phyloP scores from a whole-genome alignment of 2,329 filamentous ascomycete genomes.

The Stachybotrys elegans region DNA sequence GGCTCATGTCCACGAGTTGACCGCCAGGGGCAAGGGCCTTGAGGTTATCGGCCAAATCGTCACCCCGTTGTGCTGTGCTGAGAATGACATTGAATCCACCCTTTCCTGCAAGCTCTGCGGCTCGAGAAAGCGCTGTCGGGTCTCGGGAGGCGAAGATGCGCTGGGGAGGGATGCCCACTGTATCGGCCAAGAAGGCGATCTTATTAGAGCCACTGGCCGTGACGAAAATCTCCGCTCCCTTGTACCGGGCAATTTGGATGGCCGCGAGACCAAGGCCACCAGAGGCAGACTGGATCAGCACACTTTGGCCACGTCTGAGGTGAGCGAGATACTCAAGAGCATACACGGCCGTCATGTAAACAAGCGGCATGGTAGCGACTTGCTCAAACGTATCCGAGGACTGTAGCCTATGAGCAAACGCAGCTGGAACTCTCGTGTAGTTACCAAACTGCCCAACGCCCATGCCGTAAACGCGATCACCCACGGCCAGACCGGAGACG shows the following conservation, averaged over 20 bases:
- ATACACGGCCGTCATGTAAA: constrained; percentile 1
- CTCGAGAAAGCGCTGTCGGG: not conserved
- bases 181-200: not conserved
- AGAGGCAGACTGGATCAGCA: constrained; percentile 1
- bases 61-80: not conserved
- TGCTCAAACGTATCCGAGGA: not conserved
- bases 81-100: constrained; percentile 1
- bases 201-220: not conserved
- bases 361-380: not conserved
- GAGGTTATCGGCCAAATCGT: not conserved
- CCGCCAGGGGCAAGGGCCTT: constrained; percentile 3
- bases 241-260: not conserved
- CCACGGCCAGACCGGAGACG: not conserved
- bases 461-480: constrained; percentile 1
- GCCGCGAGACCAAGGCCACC: not conserved
- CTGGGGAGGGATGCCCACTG: not conserved
- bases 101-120: not conserved
- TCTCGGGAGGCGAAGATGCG: not conserved
- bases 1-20: not conserved
- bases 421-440: not conserved
- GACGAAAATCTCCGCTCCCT: not conserved
- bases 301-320: not conserved
- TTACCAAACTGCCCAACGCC: not conserved
- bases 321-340: not conserved
- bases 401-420: not conserved